Conservation (phyloP, 176 grass and related monocot genomes). For the Oryza punctata region DNA sequence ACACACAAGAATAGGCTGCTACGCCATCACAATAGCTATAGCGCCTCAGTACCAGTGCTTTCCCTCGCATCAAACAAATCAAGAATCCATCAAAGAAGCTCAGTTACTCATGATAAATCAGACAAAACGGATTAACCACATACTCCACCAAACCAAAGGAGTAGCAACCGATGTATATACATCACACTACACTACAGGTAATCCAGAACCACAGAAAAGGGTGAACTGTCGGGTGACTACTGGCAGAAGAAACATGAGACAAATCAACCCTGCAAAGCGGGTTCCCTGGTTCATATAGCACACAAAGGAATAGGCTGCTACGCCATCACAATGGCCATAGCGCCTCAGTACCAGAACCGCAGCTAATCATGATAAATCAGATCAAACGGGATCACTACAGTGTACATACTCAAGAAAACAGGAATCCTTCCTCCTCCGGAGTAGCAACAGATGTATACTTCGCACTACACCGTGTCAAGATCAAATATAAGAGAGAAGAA, state of each 20-base stretch:
- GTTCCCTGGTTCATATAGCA: constrained; percentile 39
- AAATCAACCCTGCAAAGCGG: constrained; percentile 43
- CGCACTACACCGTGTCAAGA: background rate
- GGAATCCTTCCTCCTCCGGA: background rate
- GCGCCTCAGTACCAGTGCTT: constrained; percentile 39
- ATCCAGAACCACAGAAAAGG: background rate
- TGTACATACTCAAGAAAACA: background rate
- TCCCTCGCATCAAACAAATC: background rate
- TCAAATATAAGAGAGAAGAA: background rate
- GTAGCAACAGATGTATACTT: background rate
- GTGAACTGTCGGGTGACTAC: constrained; percentile 30
- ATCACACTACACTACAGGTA: too few relatives aligned
- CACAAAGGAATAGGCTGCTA: constrained; percentile 8
- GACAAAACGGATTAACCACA: background rate
- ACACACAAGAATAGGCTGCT: constrained; percentile 16
- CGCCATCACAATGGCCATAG: background rate
- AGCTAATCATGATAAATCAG: background rate
- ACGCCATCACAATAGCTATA: constrained; percentile 5
- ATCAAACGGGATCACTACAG: background rate
- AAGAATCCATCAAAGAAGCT: background rate
- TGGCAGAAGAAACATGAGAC: constrained; percentile 33
- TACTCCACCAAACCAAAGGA: background rate
- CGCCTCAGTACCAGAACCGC: background rate
- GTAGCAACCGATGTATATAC: background rate
- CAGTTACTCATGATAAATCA: background rate